Evolutionary conservation across 805 yeast species (phyloP).

Genomic region (Yarrowia osloensis): DNA sequence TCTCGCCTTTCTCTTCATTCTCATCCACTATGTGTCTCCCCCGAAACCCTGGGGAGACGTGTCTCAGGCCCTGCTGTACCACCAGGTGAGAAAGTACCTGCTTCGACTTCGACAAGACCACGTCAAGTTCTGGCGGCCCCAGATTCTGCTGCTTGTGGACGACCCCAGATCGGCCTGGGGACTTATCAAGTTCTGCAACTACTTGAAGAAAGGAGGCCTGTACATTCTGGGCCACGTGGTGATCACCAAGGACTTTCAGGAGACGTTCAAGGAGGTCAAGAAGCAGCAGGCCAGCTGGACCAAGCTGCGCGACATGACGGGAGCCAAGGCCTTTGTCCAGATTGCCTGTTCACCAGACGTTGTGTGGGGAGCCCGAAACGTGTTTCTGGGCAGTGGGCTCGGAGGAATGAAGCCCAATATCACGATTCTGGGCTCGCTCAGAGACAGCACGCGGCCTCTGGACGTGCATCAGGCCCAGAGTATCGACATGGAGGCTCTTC

Average conservation of each 20-base stretch:
- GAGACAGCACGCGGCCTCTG: constrained; percentile 47
- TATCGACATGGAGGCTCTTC: constrained; percentile 52
- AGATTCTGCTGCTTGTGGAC: constrained; percentile 81
- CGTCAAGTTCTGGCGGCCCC: constrained; percentile 98
- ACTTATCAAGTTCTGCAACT: constrained; percentile 87
- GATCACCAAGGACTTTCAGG: constrained; percentile 61
- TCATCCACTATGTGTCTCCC: constrained; percentile 88
- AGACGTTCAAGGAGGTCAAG: constrained; percentile 65
- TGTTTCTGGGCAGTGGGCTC: constrained; percentile 89
- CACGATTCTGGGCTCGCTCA: constrained; percentile 87
- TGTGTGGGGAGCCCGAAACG: constrained; percentile 94
- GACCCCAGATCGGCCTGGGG: constrained; percentile 93
- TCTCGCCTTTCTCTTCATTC: constrained; percentile 63
- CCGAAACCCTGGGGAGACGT: constrained; percentile 99
- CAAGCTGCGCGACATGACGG: constrained; percentile 71
- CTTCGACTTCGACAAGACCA: constrained; percentile 83
- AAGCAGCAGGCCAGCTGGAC: constrained; percentile 81
- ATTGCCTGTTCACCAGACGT: constrained; percentile 82
- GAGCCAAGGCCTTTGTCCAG: constrained; percentile 92
- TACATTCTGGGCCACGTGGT: constrained; percentile 92
- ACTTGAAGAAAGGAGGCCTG: constrained; percentile 91
- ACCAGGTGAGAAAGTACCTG: constrained; percentile 91
- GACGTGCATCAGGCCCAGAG: constrained; percentile 31
- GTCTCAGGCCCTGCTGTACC: constrained; percentile 90
- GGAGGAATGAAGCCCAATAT: constrained; percentile 99